A percentile compares a stretch with the other conserved stretches of the same genome.
phyloP scores from a whole-genome alignment of 73 alveolate species.

The Paramecium tetraurelia region DNA sequence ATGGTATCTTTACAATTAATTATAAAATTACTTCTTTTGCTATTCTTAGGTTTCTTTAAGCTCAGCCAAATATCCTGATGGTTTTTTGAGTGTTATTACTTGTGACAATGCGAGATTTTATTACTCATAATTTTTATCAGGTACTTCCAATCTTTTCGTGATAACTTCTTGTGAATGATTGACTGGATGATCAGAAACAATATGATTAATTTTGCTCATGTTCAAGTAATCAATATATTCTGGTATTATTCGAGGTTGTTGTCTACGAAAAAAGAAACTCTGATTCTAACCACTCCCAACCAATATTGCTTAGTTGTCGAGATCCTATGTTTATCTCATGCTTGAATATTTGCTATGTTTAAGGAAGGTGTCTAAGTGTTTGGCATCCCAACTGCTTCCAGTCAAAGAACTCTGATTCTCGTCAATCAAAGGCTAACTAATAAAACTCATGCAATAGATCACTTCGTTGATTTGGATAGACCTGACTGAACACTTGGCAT shows the following conservation, averaged over 20 bases:
- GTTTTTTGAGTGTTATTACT: neutral
- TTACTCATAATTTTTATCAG: neutral
- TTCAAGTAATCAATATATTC: constrained; percentile 39
- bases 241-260: neutral
- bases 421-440: neutral
- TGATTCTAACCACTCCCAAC: constrained; percentile 29
- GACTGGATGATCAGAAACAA: constrained; percentile 23
- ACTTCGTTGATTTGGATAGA: neutral
- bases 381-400: neutral
- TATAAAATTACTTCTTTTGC: neutral
- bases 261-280: constrained; percentile 18
- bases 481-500: neutral
- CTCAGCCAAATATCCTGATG: neutral
- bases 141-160: neutral
- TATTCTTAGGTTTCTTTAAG: constrained; percentile 8
- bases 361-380: constrained; percentile 12
- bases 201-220: constrained; percentile 19
- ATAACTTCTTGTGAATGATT: neutral
- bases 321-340: neutral
- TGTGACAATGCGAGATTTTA: neutral
- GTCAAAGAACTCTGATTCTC: neutral
- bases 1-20: neutral
- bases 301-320: neutral
- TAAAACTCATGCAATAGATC: neutral
- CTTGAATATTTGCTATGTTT: neutral